Percentiles rank a stretch among this genome's conserved stretches.
Conservation (phyloP, 2,329 filamentous ascomycete genomes). For the Bisporella sp. region DNA sequence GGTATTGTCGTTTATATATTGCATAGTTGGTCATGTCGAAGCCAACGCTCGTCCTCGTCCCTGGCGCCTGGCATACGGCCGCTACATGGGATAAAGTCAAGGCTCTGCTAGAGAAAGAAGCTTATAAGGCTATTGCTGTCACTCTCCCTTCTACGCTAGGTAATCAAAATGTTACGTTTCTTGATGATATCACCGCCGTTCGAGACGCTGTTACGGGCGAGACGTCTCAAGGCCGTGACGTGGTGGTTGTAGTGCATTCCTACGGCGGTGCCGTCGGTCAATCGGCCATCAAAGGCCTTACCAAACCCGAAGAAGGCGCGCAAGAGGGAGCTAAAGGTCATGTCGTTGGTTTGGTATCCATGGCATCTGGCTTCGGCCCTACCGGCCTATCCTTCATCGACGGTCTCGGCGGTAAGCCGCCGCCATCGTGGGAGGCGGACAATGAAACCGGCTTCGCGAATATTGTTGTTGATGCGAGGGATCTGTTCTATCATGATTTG, state of each 20-base stretch:
- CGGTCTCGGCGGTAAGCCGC: conserved; percentile 29
- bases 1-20: too few species aligned
- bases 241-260: conserved; percentile 36
- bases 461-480: conserved; percentile 24
- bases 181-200: conserved; percentile 31
- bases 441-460: conserved; percentile 32
- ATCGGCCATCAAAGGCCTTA: conserved; percentile 34
- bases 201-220: conserved; percentile 27
- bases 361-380: conserved; percentile 31
- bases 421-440: conserved; percentile 31
- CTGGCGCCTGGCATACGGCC: conserved; percentile 39
- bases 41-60: conserved; percentile 38
- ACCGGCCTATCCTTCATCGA: conserved; percentile 32
- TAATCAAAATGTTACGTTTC: conserved; percentile 26
- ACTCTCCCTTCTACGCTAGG: conserved; percentile 29
- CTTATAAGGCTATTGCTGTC: conserved; percentile 27
- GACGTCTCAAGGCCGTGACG: conserved; percentile 29
- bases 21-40: not conserved
- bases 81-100: conserved; percentile 30
- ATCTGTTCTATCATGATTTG: conserved; percentile 40
- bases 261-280: conserved; percentile 34
- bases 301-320: conserved; percentile 14
- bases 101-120: conserved; percentile 24
- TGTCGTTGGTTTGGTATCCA: conserved; percentile 31
- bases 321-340: conserved; percentile 18